A percentile compares a stretch with the other conserved stretches of the same genome.
phyloP scores from a whole-genome alignment of 169 alveolate species.

The Plasmodium inui region DNA sequence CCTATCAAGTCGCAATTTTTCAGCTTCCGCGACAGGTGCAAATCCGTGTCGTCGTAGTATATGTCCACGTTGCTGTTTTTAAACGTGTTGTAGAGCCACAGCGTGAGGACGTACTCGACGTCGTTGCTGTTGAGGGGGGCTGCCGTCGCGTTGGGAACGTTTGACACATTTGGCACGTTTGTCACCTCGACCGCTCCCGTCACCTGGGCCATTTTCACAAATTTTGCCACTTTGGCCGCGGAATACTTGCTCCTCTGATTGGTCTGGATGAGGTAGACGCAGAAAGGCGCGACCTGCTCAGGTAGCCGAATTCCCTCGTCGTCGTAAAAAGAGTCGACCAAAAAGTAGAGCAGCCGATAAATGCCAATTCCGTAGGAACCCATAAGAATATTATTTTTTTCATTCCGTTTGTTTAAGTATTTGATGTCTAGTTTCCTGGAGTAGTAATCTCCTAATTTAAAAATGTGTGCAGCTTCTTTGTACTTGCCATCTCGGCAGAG shows the following conservation, averaged over 20 bases:
- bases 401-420: conserved; percentile 52
- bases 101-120: conserved; percentile 35
- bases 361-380: conserved; percentile 72
- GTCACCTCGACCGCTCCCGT: not conserved
- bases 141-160: not conserved
- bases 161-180: not conserved
- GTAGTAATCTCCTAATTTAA: conserved; percentile 59
- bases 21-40: conserved; percentile 56
- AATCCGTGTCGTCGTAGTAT: conserved; percentile 56
- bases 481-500: conserved; percentile 43
- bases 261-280: conserved; percentile 40
- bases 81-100: conserved; percentile 26
- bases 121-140: conserved; percentile 44
- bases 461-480: conserved; percentile 60
- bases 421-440: conserved; percentile 27
- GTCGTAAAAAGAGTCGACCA: conserved; percentile 53
- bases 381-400: conserved; percentile 50
- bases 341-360: conserved; percentile 29
- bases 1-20: conserved; percentile 69
- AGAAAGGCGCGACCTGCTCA: conserved; percentile 32
- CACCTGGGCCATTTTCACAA: not conserved
- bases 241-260: conserved; percentile 56
- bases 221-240: conserved; percentile 6
- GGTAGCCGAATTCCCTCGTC: conserved; percentile 47
- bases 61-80: conserved; percentile 29